These are phyloP conservation scores for Chaetoscypha palmicola DNA, from an alignment of 2,329 filamentous ascomycete species.

Conservation along the genomic window DNA sequence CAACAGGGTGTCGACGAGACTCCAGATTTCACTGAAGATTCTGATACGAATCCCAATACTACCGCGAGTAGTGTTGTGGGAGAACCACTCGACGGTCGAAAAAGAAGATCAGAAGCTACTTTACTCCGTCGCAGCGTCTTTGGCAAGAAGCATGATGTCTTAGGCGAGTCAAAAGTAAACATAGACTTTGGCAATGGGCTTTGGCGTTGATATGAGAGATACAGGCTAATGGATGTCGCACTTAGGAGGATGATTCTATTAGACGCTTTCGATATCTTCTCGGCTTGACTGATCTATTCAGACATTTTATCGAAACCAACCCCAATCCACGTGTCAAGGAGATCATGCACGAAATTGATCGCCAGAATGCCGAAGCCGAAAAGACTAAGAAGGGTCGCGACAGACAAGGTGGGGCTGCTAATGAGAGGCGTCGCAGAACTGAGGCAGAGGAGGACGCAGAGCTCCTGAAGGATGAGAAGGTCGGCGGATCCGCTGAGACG, in stretches of 20 bases:
- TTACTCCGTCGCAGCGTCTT: slow-evolving; percentile 88
- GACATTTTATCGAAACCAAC: slow-evolving; percentile 97
- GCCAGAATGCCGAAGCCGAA: slow-evolving; percentile 72
- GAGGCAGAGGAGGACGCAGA: slow-evolving; percentile 98
- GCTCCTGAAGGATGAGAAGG: slow-evolving; percentile 77
- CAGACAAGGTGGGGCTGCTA: slow-evolving; percentile 77
- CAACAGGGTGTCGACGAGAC: slow-evolving; percentile 54
- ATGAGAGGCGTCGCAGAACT: slow-evolving; percentile 74
- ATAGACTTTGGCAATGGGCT: neutral
- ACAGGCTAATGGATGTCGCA: neutral
- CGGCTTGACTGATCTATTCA: slow-evolving; percentile 91
- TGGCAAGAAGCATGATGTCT: slow-evolving; percentile 85
- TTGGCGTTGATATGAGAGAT: neutral
- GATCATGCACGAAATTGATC: slow-evolving; percentile 89
- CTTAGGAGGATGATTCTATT: slow-evolving; percentile 87
- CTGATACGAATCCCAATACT: slow-evolving; percentile 60
- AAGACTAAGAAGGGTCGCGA: slow-evolving; percentile 66
- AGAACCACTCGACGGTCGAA: slow-evolving; percentile 72
- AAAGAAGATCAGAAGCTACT: slow-evolving; percentile 77
- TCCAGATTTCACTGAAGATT: slow-evolving; percentile 60
- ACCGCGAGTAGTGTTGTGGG: slow-evolving; percentile 80
- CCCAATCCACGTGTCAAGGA: slow-evolving; percentile 91
- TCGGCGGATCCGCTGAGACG: slow-evolving; percentile 75
- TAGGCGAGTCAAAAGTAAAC: slow-evolving; percentile 85
- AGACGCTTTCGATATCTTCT: slow-evolving; percentile 90